Percentiles rank a stretch among this genome's conserved stretches.
These are phyloP conservation scores for Vitis cinerea DNA, from an alignment of 164 flowering plant genomes.

Conservation along the genomic window DNA sequence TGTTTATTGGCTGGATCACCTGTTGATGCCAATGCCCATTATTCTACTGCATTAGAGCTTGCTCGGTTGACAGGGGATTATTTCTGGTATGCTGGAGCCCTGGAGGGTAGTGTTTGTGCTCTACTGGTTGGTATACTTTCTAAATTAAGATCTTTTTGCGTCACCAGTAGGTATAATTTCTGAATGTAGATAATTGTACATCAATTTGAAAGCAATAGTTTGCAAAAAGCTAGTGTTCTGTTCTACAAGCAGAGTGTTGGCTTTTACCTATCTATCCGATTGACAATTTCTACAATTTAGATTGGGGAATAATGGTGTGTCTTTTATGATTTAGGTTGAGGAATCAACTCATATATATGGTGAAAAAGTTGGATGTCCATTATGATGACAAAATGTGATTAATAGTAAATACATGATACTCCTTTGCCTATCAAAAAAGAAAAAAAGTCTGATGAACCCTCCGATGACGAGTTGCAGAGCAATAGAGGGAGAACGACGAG, in stretches of 20 bases:
- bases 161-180: too few relatives aligned
- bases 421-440: too few relatives aligned
- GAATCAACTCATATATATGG: neutral
- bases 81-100: slow-evolving; percentile 98
- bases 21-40: slow-evolving; percentile 99
- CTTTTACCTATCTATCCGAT: neutral
- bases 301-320: neutral
- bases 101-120: slow-evolving; percentile 98
- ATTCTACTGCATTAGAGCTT: slow-evolving; percentile 91
- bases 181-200: neutral
- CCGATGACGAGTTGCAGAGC: too few relatives aligned
- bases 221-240: neutral
- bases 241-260: neutral
- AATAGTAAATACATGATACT: too few relatives aligned
- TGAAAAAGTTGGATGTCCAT: neutral
- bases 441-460: too few relatives aligned
- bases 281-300: too few relatives aligned
- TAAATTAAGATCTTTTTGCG: neutral
- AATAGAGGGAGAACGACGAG: too few relatives aligned
- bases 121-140: slow-evolving; percentile 61
- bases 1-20: slow-evolving; percentile 98
- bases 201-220: neutral
- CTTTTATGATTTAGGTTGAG: neutral
- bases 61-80: slow-evolving; percentile 92
- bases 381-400: neutral